A percentile compares a stretch with the other conserved stretches of the same genome.
Evolutionary conservation across 2,329 filamentous ascomycete genomes (phyloP).

Genomic region (Colletotrichum spinosum): DNA sequence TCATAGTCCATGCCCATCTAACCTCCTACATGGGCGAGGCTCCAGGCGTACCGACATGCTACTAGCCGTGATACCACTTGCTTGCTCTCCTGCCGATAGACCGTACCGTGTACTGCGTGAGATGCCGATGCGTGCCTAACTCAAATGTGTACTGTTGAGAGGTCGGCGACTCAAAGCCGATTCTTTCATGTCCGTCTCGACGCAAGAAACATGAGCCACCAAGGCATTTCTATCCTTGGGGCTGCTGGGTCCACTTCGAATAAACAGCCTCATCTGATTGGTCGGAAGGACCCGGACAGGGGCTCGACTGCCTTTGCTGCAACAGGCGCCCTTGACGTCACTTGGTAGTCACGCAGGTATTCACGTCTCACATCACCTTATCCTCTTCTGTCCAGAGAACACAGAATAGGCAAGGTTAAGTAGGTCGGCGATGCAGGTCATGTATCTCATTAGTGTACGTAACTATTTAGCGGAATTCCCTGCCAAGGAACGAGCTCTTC

Average conservation of each 20-base stretch:
- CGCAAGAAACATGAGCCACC: too few relatives aligned
- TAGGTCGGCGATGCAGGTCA: neutral
- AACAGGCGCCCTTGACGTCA: conserved; percentile 24
- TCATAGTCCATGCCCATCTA: conserved; percentile 65
- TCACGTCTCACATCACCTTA: neutral
- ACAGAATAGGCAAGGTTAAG: neutral
- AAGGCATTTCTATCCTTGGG: too few relatives aligned
- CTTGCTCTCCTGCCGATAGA: neutral
- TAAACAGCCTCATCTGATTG: too few relatives aligned
- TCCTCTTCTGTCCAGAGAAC: neutral
- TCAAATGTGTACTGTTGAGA: too few relatives aligned
- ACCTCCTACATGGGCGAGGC: conserved; percentile 60
- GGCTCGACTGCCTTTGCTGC: too few relatives aligned
- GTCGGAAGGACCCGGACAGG: too few relatives aligned
- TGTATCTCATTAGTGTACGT: neutral
- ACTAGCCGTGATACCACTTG: neutral
- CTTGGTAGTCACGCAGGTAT: conserved; percentile 10
- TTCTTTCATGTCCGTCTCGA: too few relatives aligned
- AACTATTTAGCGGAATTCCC: conserved; percentile 1
- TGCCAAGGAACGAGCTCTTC: conserved; percentile 13
- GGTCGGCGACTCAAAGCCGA: too few relatives aligned
- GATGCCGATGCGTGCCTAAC: too few relatives aligned
- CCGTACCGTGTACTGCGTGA: too few relatives aligned
- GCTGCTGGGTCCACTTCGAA: too few relatives aligned
- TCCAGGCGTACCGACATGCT: conserved; percentile 57